Conservation (phyloP, 2,329 filamentous ascomycete species). For the Pseudocercospora eumusae region DNA sequence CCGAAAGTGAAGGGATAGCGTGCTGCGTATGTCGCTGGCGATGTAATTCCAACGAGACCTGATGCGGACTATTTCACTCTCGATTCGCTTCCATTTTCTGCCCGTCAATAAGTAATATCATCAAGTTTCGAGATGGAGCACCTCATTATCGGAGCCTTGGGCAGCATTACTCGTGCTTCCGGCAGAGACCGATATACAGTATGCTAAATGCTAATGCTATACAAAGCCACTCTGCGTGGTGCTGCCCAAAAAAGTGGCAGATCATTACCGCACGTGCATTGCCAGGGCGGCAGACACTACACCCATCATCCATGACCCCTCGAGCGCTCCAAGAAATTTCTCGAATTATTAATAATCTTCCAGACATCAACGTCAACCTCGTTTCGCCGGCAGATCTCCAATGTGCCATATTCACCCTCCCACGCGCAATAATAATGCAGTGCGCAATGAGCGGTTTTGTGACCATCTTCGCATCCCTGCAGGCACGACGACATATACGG, state of each 20-base stretch:
- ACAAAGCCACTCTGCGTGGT: conserved; percentile 5
- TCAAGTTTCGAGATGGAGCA: conserved; percentile 13
- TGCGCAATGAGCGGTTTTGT: not conserved
- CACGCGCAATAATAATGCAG: not conserved
- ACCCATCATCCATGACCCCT: conserved; percentile 29
- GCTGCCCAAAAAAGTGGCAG: conserved; percentile 26
- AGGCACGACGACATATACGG: conserved; percentile 18
- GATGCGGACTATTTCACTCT: not conserved
- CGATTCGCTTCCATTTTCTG: conserved; percentile 18
- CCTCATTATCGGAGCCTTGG: conserved; percentile 9
- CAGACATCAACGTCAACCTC: too few relatives aligned
- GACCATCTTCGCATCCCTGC: conserved; percentile 26
- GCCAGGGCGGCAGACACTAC: conserved; percentile 12
- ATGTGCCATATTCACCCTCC: not conserved
- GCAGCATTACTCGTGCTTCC: conserved; percentile 22
- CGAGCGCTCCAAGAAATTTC: conserved; percentile 26
- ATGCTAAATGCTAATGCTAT: too few relatives aligned
- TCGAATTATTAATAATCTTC: too few relatives aligned
- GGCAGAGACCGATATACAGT: conserved; percentile 17
- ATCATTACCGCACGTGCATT: conserved; percentile 31
- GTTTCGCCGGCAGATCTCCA: conserved; percentile 14
- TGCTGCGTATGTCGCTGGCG: conserved; percentile 17
- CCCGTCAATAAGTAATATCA: conserved; percentile 10
- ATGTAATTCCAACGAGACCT: conserved; percentile 17
- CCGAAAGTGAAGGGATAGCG: not conserved